phyloP scores from a whole-genome alignment of 163 green algal species.

The Trebouxia gelatinosa region DNA sequence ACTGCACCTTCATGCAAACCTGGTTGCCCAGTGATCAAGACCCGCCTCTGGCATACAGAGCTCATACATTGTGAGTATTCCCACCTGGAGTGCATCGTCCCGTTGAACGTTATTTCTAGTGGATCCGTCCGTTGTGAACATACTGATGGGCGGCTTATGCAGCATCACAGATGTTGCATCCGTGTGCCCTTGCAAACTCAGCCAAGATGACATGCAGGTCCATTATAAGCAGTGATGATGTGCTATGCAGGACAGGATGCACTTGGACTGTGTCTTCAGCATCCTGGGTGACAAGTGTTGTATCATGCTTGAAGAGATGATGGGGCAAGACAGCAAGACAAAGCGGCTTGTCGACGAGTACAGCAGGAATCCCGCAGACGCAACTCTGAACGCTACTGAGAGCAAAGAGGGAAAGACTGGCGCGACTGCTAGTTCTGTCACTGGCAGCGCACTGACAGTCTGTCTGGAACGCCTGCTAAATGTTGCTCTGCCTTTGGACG shows the following conservation, averaged over 20 bases:
- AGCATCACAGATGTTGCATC: not conserved
- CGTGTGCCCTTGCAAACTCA: not conserved
- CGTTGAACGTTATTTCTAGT: not conserved
- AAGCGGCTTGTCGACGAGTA: conserved; percentile 91
- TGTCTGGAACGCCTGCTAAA: no score
- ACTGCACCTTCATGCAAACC: not conserved
- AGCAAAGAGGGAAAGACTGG: no score
- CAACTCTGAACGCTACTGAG: no score
- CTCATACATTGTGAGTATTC: not conserved
- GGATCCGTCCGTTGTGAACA: no score
- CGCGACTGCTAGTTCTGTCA: no score
- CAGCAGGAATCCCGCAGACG: conserved; percentile 34
- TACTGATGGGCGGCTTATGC: no score
- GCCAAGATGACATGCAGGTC: not conserved
- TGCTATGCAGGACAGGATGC: conserved; percentile 88
- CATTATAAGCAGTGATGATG: not conserved
- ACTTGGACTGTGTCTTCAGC: conserved; percentile 96
- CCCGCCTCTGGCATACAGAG: not conserved
- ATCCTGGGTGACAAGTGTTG: conserved; percentile 80
- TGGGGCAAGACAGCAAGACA: conserved; percentile 72
- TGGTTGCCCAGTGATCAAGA: no score
- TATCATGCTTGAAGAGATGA: conserved; percentile 93
- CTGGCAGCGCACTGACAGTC: no score
- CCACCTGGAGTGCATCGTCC: not conserved
- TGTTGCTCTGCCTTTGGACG: no score